Evolutionary conservation across 192 early-diverging fungal genomes (phyloP), one percentile per base, ranked within the genome.

Genomic region (Mortierella antarctica): DNA sequence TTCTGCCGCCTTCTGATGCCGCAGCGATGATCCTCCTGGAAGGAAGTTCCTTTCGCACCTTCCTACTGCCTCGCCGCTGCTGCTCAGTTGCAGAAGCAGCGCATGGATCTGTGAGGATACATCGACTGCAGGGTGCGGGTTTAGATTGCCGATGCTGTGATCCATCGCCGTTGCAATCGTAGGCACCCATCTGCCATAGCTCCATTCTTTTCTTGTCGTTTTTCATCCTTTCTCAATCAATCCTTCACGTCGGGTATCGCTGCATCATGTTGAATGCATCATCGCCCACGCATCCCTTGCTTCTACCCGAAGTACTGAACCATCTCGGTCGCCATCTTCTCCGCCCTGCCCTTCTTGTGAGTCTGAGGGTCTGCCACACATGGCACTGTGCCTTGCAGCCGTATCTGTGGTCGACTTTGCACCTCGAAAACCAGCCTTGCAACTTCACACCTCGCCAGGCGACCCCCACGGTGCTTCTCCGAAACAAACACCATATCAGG

Each of bases 401-500:
- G 11, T 50, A 65, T 9, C 62, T 65, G 40, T 73, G 71, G 71
- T 17, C 52, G 4, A 65, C 71, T 9, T 62, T 73, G 23, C 50
- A 39, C 18, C 56, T 73, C 1, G 47, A 65, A 7, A 64, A 73
- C 48, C 62, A 73, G 41, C 71, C 71, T 11, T 63, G 62, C 48
- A 73, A 73, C 20, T 58, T 58, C 8, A 57, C 45, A 15, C 71
- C 71, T 5, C 61, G 47, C 21, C 71, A 73, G n/a, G 45, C 71
- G 11, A 58, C 71, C 0, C 71, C 71, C 6, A 58, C 71, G 0
- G 47, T 73, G 12, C 54, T 63, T 13, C 71, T 73, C 55, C 45
- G 62, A 7, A 64, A 73, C 44, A 52, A 62, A 12, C 71, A 73
- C 47, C 71, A 73, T 64, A 65, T 73, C 40, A 61, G 71, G 8